Conservation (phyloP, 2,329 filamentous ascomycete genomes). For the Helminthosporium solani region DNA sequence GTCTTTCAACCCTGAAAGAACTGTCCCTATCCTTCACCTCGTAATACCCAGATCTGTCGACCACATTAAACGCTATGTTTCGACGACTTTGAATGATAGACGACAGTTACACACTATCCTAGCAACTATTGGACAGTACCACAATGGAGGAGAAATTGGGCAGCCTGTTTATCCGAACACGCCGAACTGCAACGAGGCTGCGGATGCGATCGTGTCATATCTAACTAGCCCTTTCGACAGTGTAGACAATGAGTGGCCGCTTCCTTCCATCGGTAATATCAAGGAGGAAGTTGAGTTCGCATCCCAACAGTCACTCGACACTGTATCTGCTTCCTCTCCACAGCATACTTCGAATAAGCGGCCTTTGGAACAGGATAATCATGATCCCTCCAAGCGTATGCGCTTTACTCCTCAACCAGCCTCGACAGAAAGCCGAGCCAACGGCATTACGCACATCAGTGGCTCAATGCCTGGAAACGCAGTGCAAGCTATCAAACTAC, state of each 20-base stretch:
- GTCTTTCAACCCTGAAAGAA: conserved; percentile 19
- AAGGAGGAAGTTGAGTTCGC: conserved; percentile 32
- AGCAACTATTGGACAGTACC: conserved; percentile 37
- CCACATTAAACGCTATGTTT: conserved; percentile 47
- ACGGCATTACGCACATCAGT: conserved; percentile 44
- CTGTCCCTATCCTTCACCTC: conserved; percentile 39
- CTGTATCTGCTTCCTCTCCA: conserved; percentile 14
- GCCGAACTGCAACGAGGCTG: conserved; percentile 24
- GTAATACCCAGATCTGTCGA: conserved; percentile 46
- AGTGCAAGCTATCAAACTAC: conserved; percentile 11
- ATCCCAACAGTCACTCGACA: conserved; percentile 25
- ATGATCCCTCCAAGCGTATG: conserved; percentile 36
- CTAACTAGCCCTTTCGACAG: conserved; percentile 16
- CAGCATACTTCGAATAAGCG: conserved; percentile 27
- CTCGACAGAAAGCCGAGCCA: conserved; percentile 1
- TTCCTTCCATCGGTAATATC: conserved; percentile 34
- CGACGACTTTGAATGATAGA: conserved; percentile 13
- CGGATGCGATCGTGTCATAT: conserved; percentile 27
- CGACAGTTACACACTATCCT: conserved; percentile 40
- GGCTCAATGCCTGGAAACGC: conserved; percentile 43
- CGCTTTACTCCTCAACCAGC: conserved; percentile 35
- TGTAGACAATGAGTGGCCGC: conserved; percentile 23
- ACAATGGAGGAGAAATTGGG: conserved; percentile 26
- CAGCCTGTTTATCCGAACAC: conserved; percentile 33
- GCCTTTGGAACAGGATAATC: conserved; percentile 25